These are phyloP conservation scores for Picochlorum sp. DNA, from an alignment of 139 green algal genomes.

Conservation along the genomic window DNA sequence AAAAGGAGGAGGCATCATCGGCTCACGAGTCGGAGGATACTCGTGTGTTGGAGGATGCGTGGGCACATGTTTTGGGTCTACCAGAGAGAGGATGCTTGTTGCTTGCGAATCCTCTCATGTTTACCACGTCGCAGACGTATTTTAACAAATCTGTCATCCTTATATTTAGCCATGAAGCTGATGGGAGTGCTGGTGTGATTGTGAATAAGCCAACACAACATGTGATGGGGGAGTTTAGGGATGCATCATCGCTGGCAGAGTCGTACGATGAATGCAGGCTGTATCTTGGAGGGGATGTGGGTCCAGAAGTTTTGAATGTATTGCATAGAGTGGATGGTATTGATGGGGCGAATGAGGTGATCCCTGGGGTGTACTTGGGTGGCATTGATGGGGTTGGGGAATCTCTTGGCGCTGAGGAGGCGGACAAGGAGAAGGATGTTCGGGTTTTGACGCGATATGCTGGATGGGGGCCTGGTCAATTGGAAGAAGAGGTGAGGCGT, in stretches of 20 bases:
- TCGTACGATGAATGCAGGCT: slow-evolving; percentile 49
- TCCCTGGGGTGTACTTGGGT: slow-evolving; percentile 13
- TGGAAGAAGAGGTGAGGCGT: slow-evolving; percentile 55
- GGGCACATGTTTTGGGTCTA: slow-evolving; percentile 62
- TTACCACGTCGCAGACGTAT: slow-evolving; percentile 51
- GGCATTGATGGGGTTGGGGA: slow-evolving; percentile 19
- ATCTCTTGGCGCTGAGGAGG: slow-evolving; percentile 18
- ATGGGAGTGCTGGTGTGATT: slow-evolving; percentile 62
- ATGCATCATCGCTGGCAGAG: slow-evolving; percentile 24
- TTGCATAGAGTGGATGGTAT: slow-evolving; percentile 51
- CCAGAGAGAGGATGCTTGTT: slow-evolving; percentile 75
- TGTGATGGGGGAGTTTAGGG: slow-evolving; percentile 31
- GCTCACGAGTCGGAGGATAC: neutral
- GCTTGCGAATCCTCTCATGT: slow-evolving; percentile 68
- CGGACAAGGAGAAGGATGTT: slow-evolving; percentile 32
- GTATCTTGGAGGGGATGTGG: slow-evolving; percentile 76
- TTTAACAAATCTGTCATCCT: slow-evolving; percentile 71
- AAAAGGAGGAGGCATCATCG: neutral
- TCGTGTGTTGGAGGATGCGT: slow-evolving; percentile 16
- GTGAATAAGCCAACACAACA: slow-evolving; percentile 68
- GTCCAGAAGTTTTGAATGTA: slow-evolving; percentile 44
- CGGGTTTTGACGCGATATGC: slow-evolving; percentile 49
- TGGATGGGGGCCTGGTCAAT: slow-evolving; percentile 71
- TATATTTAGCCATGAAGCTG: slow-evolving; percentile 53
- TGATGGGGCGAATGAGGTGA: slow-evolving; percentile 28